phyloP scores from a whole-genome alignment of 2,329 filamentous ascomycete genomes.

The Geosmithia morbida region DNA sequence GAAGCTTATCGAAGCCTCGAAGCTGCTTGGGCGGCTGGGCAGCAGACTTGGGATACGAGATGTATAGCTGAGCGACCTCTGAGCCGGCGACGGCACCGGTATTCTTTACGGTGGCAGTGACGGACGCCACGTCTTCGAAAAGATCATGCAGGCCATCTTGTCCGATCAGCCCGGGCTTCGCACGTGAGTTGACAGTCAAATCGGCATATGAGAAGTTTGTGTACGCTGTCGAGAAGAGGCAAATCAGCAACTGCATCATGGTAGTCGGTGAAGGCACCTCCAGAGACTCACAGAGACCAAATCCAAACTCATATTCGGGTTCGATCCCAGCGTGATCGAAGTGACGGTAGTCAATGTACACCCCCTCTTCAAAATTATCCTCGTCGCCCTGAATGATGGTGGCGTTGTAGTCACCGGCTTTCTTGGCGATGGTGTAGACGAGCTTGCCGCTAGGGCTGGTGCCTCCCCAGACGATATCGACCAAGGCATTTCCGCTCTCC shows the following conservation, averaged over 20 bases:
- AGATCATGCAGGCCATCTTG: constrained; percentile 27
- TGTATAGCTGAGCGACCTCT: constrained; percentile 38
- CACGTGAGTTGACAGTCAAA: constrained; percentile 21
- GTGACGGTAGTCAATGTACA: constrained; percentile 65
- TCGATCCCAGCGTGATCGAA: constrained; percentile 52
- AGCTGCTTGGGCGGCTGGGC: constrained; percentile 36
- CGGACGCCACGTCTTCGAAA: constrained; percentile 28
- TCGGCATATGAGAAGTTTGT: constrained; percentile 49
- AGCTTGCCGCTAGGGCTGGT: constrained; percentile 58
- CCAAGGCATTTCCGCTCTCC: constrained; percentile 63
- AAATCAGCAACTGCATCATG: background rate
- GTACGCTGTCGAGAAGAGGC: constrained; percentile 33
- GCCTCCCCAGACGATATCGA: constrained; percentile 57
- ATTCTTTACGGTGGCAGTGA: constrained; percentile 51
- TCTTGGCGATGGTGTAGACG: constrained; percentile 42
- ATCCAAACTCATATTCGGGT: constrained; percentile 60
- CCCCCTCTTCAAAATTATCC: constrained; percentile 51
- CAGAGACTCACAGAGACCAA: constrained; percentile 42
- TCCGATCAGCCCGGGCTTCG: constrained; percentile 21
- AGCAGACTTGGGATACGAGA: constrained; percentile 24
- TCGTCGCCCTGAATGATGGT: constrained; percentile 23
- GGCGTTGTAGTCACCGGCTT: constrained; percentile 28
- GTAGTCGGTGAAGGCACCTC: background rate
- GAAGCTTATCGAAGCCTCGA: constrained; percentile 47
- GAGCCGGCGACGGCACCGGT: constrained; percentile 35